Evolutionary conservation across 352 stramenopile genomes (phyloP).

Genomic region (Pythium pectinolyticum): DNA sequence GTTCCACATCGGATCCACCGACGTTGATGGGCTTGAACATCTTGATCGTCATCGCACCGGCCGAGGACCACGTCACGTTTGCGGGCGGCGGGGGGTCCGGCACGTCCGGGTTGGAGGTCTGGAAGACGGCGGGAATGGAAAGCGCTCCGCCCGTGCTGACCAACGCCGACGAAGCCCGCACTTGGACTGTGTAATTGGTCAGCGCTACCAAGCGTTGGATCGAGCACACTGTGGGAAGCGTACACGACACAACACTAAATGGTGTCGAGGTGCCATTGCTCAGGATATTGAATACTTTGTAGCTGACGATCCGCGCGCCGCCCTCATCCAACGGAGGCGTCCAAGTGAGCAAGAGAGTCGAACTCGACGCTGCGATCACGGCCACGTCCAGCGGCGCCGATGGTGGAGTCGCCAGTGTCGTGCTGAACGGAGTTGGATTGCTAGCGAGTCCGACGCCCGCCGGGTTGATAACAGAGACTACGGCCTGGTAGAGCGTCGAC

Average conservation of each 20-base stretch:
- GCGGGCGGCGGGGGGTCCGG: slow-evolving; percentile 40
- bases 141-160: slow-evolving; percentile 34
- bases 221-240: slow-evolving; percentile 34
- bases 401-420: slow-evolving; percentile 22
- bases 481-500: slow-evolving; percentile 49
- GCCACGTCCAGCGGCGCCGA: slow-evolving; percentile 36
- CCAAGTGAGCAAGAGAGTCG: slow-evolving; percentile 48
- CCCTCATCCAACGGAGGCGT: slow-evolving; percentile 45
- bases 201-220: slow-evolving; percentile 42
- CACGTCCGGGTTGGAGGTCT: slow-evolving; percentile 40
- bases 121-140: slow-evolving; percentile 25
- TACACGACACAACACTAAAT: slow-evolving; percentile 35
- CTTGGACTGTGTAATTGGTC: slow-evolving; percentile 44
- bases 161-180: slow-evolving; percentile 32
- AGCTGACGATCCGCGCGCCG: slow-evolving; percentile 43
- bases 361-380: slow-evolving; percentile 37
- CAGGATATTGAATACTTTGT: slow-evolving; percentile 46
- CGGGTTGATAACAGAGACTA: slow-evolving; percentile 37
- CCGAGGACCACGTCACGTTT: slow-evolving; percentile 35
- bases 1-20: slow-evolving; percentile 42
- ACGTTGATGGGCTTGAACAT: slow-evolving; percentile 56
- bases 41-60: slow-evolving; percentile 50
- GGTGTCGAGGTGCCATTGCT: slow-evolving; percentile 5
- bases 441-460: slow-evolving; percentile 27
- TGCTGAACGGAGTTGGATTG: slow-evolving; percentile 32